A percentile compares a stretch with the other conserved stretches of the same genome.
phyloP scores from a whole-genome alignment of 805 yeast genomes.

The Teunomyces lycoperdinae region DNA sequence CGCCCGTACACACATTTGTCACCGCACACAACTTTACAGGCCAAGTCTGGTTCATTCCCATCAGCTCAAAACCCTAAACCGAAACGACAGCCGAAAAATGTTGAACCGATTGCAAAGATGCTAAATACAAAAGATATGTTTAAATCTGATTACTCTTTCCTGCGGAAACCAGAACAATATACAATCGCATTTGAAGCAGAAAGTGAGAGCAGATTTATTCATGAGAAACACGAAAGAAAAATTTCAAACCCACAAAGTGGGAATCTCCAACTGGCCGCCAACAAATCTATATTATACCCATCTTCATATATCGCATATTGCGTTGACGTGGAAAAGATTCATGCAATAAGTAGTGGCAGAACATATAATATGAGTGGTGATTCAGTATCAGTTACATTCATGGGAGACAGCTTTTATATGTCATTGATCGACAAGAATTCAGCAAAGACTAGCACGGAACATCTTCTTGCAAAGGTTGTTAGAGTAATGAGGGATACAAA shows the following conservation, averaged over 20 bases:
- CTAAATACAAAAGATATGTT: slow-evolving; percentile 5
- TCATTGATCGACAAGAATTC: slow-evolving; percentile 20
- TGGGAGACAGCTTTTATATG: slow-evolving; percentile 21
- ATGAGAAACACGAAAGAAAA: not conserved
- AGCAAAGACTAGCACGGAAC: slow-evolving; percentile 15
- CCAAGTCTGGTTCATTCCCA: not conserved
- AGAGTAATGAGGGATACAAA: slow-evolving; percentile 13
- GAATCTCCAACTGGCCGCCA: not conserved
- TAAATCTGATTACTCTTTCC: slow-evolving; percentile 4
- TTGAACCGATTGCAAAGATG: not conserved
- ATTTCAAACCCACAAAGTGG: not conserved
- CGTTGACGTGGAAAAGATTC: slow-evolving; percentile 15
- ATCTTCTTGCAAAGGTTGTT: slow-evolving; percentile 17
- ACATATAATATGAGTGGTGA: slow-evolving; percentile 12
- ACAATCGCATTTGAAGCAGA: slow-evolving; percentile 38
- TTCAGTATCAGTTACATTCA: slow-evolving; percentile 12
- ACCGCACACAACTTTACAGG: not conserved
- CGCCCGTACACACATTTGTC: not conserved
- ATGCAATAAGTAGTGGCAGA: slow-evolving; percentile 16
- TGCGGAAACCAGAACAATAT: slow-evolving; percentile 24
- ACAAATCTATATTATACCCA: slow-evolving; percentile 5
- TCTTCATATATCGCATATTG: slow-evolving; percentile 11
- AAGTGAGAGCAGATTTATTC: slow-evolving; percentile 19
- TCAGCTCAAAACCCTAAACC: not conserved
- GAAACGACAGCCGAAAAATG: not conserved